Evolutionary conservation across 371 early-diverging fungal genomes (phyloP).

Genomic region (Zychaea mexicana): DNA sequence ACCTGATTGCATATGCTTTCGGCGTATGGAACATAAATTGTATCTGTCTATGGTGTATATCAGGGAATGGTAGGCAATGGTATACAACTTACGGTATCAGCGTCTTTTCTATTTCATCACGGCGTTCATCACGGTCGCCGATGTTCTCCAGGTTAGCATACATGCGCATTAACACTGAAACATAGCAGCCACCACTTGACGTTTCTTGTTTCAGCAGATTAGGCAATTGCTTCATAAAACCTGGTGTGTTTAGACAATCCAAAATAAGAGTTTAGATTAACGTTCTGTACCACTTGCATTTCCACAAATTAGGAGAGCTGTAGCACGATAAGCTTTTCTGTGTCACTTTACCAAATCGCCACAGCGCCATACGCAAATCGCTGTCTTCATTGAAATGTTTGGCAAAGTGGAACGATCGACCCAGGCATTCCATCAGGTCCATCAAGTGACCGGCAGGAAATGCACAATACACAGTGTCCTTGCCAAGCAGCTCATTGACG

Average conservation of each 20-base stretch:
- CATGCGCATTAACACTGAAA: constrained; percentile 54
- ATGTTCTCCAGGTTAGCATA: constrained; percentile 54
- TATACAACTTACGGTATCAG: constrained; percentile 51
- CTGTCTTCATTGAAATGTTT: constrained; percentile 79
- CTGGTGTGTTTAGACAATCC: constrained; percentile 42
- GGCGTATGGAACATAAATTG: background rate
- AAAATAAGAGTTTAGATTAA: background rate
- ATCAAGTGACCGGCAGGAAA: constrained; percentile 65
- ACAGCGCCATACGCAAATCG: constrained; percentile 79
- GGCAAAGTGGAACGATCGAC: constrained; percentile 84
- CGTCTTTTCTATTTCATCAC: constrained; percentile 47
- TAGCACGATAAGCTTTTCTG: constrained; percentile 8
- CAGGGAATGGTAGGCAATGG: background rate
- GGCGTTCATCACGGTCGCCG: constrained; percentile 45
- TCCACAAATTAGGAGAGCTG: too few relatives aligned
- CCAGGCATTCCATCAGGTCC: constrained; percentile 77
- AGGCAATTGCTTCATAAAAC: constrained; percentile 88
- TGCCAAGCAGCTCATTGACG: constrained; percentile 67
- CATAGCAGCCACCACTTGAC: constrained; percentile 55
- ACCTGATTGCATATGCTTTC: background rate
- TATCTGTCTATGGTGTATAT: too few relatives aligned
- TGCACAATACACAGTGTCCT: constrained; percentile 62
- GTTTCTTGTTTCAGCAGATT: constrained; percentile 84
- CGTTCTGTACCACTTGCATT: background rate
- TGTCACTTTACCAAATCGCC: constrained; percentile 68